A percentile compares a stretch with the other conserved stretches of the same genome.
phyloP scores from a whole-genome alignment of 2,329 filamentous ascomycete genomes.

The Diaporthe amygdali region DNA sequence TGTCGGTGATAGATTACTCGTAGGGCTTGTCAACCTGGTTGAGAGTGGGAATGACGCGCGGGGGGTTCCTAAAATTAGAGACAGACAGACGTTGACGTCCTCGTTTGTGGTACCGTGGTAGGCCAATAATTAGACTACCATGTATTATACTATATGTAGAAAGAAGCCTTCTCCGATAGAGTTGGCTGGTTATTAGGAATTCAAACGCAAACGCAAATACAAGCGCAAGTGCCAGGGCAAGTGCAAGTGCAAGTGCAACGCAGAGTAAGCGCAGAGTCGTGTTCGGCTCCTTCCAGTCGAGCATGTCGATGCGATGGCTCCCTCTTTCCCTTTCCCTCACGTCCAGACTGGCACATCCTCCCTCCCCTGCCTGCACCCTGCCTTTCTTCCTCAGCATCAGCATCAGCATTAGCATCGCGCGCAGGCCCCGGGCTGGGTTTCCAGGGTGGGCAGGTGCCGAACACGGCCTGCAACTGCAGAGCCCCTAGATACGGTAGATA shows the following conservation, averaged over 20 bases:
- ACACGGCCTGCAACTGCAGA: background rate
- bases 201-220: background rate
- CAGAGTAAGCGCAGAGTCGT: background rate
- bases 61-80: slow-evolving; percentile 11
- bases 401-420: too few relatives aligned
- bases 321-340: background rate
- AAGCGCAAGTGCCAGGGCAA: background rate
- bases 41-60: slow-evolving; percentile 4
- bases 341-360: too few relatives aligned
- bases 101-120: background rate
- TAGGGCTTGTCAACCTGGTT: slow-evolving; percentile 9
- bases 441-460: background rate
- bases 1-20: slow-evolving; percentile 3
- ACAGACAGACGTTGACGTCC: background rate
- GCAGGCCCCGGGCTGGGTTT: background rate
- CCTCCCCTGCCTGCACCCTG: too few relatives aligned
- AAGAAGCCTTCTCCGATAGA: background rate
- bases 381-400: background rate
- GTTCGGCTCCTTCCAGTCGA: slow-evolving; percentile 1
- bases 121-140: too few relatives aligned
- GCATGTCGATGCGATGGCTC: background rate
- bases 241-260: background rate
- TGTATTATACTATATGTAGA: too few relatives aligned
- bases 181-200: background rate
- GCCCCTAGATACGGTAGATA: background rate